These are phyloP conservation scores for Silene conica DNA, from an alignment of 148 eudicot species.

Conservation along the genomic window DNA sequence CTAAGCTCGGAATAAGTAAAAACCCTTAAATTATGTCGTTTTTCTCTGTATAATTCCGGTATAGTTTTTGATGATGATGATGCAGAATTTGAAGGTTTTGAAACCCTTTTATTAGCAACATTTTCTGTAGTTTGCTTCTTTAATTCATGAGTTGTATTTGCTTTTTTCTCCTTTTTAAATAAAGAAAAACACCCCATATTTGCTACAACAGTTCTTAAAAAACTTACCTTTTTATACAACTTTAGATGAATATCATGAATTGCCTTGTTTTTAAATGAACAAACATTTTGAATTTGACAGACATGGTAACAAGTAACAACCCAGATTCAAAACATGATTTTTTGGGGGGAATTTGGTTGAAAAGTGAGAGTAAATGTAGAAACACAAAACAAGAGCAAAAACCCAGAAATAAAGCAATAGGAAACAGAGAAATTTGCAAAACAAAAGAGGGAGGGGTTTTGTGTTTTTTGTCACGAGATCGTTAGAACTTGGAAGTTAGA, in stretches of 20 bases:
- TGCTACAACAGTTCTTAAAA: not conserved
- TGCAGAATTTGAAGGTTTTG: constrained; percentile 36
- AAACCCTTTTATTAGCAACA: constrained; percentile 18
- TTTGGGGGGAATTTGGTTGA: not conserved
- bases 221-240: constrained; percentile 25
- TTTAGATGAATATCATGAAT: not conserved
- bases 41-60: constrained; percentile 46
- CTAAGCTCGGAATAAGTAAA: constrained; percentile 43
- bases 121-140: constrained; percentile 27
- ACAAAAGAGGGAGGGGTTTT: no score
- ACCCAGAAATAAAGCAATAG: not conserved
- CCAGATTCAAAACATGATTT: not conserved
- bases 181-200: constrained; percentile 44
- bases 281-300: not conserved
- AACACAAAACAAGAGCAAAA: not conserved
- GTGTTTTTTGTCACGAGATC: no score
- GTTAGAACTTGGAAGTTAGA: no score
- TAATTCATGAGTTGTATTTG: constrained; percentile 38
- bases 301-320: not conserved
- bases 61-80: constrained; percentile 42
- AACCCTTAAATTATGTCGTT: constrained; percentile 45
- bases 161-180: constrained; percentile 30
- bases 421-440: not conserved
- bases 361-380: not conserved
- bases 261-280: not conserved